phyloP scores from a whole-genome alignment of 2,329 filamentous ascomycete species.

The Paraphaeosphaeria sporulosa region DNA sequence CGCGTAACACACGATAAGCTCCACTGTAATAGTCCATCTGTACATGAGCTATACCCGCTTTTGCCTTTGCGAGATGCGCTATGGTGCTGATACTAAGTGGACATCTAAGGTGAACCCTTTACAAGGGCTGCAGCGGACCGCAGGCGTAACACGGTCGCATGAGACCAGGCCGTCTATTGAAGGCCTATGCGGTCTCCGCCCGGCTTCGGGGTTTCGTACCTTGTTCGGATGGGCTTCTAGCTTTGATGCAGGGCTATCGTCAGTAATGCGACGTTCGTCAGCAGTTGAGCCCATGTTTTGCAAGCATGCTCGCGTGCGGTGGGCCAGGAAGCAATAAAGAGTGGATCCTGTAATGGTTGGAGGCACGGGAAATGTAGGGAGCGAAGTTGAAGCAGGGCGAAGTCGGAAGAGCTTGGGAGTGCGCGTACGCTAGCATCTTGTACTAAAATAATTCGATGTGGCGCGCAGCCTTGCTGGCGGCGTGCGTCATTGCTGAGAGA shows the following conservation, averaged over 20 bases:
- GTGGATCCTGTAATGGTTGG: constrained; percentile 3
- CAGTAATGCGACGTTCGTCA: neutral
- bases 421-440: constrained; percentile 11
- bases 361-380: constrained; percentile 15
- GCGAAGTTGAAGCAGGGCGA: neutral
- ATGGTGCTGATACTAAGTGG: neutral
- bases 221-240: neutral
- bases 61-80: neutral
- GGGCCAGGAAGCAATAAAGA: constrained; percentile 9
- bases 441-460: neutral
- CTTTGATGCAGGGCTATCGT: neutral
- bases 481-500: constrained; percentile 4
- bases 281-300: neutral
- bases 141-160: neutral
- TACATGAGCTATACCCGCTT: neutral
- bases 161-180: neutral
- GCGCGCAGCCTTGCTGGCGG: neutral
- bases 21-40: neutral
- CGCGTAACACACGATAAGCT: neutral
- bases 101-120: constrained; percentile 5
- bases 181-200: neutral
- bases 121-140: neutral
- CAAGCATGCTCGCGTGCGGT: constrained; percentile 1
- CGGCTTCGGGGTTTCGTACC: neutral
- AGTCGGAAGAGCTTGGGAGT: constrained; percentile 6